Conservation (phyloP, 345 rosid genomes). For the Sisymbrium irio region DNA sequence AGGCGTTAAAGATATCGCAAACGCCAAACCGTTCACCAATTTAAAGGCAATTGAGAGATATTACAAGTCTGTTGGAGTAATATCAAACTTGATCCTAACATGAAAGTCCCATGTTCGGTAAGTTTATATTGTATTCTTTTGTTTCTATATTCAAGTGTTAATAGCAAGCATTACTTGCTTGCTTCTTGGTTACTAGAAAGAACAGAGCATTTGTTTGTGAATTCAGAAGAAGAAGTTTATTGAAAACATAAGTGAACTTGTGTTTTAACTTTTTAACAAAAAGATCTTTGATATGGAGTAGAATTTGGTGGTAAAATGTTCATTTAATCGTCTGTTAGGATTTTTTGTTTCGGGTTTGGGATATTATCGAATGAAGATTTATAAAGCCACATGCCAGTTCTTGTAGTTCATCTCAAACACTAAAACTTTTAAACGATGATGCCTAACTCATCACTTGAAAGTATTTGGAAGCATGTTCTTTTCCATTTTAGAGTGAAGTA, state of each 20-base stretch:
- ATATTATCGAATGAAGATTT: background rate
- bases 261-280: background rate
- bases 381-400: background rate
- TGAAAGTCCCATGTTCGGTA: constrained; percentile 89
- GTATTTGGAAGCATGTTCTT: background rate
- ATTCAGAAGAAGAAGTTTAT: too few species aligned
- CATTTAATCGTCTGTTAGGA: background rate
- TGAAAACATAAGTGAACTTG: background rate
- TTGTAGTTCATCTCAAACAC: background rate
- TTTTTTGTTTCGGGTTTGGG: background rate
- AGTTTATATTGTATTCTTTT: too few species aligned
- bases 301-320: background rate
- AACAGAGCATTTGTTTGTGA: too few species aligned
- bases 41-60: constrained; percentile 62
- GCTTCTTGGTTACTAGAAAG: too few species aligned
- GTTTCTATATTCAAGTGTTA: too few species aligned
- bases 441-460: background rate
- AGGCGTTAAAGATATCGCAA: constrained; percentile 75
- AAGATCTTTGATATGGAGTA: background rate
- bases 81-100: constrained; percentile 69
- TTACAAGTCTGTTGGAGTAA: constrained; percentile 72
- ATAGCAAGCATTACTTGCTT: too few species aligned
- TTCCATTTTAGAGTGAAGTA: background rate
- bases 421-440: background rate
- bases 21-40: constrained; percentile 59